These are phyloP conservation scores for Coniochaeta prunicola DNA, from an alignment of 2,329 filamentous ascomycete species.

Conservation along the genomic window DNA sequence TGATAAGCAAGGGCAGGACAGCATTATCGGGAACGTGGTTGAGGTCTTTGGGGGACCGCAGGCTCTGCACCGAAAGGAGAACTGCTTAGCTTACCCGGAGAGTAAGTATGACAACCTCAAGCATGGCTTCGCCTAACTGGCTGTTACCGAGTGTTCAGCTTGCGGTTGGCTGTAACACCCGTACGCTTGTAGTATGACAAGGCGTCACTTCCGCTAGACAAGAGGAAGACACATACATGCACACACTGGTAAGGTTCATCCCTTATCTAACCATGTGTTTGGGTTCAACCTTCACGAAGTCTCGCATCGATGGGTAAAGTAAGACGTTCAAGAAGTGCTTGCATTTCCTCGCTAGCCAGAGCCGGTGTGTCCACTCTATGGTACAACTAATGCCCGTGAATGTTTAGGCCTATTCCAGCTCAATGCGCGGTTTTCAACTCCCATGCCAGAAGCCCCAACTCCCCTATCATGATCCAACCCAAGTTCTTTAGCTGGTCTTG, in stretches of 20 bases:
- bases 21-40: constrained; percentile 62
- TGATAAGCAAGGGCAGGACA: constrained; percentile 59
- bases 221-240: no score
- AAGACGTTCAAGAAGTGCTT: constrained; percentile 5
- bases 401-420: constrained; percentile 20
- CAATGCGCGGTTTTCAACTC: constrained; percentile 15
- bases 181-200: no score
- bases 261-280: no score
- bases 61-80: constrained; percentile 43
- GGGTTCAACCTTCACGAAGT: no score
- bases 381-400: constrained; percentile 24
- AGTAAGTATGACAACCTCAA: constrained; percentile 66
- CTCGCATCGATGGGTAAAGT: no score
- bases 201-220: no score
- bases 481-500: constrained; percentile 44
- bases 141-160: no score
- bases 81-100: constrained; percentile 56
- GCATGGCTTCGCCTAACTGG: constrained; percentile 38
- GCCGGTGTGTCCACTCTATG: constrained; percentile 19
- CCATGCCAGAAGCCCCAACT: constrained; percentile 11
- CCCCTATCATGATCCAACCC: constrained; percentile 10
- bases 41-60: constrained; percentile 46
- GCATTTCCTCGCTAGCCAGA: constrained; percentile 21
- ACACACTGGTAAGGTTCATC: no score
- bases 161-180: no score